phyloP scores from a whole-genome alignment of 257 asterid species.

The Nicotiana noctiflora region DNA sequence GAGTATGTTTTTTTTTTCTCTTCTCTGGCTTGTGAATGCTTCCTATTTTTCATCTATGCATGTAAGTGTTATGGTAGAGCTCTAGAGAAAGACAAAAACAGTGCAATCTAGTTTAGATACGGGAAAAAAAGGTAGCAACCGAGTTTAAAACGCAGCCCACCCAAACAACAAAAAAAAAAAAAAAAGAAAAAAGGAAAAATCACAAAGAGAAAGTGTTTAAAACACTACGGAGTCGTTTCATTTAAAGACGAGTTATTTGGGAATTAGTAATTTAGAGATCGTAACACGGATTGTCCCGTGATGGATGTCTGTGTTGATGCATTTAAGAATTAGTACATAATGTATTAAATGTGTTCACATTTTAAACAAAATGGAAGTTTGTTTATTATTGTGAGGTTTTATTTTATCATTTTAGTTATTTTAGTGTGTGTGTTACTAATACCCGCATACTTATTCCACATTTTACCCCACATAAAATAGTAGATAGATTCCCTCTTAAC shows the following conservation, averaged over 20 bases:
- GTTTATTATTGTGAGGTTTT: background rate
- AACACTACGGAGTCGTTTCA: background rate
- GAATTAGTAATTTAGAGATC: background rate
- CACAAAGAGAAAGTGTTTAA: too few relatives aligned
- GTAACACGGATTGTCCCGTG: background rate
- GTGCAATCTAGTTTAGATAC: background rate
- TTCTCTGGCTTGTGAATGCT: background rate
- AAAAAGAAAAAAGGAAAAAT: background rate
- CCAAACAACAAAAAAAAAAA: background rate
- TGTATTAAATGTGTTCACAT: background rate
- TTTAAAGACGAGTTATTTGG: background rate
- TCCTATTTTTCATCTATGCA: background rate
- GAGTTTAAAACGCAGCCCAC: background rate
- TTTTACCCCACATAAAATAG: background rate
- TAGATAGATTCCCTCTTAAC: background rate
- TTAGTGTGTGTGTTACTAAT: background rate
- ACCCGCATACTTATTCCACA: background rate
- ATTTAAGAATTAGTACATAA: background rate
- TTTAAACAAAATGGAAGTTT: background rate
- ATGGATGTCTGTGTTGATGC: background rate
- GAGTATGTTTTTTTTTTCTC: background rate
- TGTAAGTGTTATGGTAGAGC: background rate
- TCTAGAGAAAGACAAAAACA: background rate
- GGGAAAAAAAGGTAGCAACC: background rate
- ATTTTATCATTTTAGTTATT: background rate